These are phyloP conservation scores for Fennellomyces sp. DNA, from an alignment of 371 early-diverging fungal species.

Conservation along the genomic window DNA sequence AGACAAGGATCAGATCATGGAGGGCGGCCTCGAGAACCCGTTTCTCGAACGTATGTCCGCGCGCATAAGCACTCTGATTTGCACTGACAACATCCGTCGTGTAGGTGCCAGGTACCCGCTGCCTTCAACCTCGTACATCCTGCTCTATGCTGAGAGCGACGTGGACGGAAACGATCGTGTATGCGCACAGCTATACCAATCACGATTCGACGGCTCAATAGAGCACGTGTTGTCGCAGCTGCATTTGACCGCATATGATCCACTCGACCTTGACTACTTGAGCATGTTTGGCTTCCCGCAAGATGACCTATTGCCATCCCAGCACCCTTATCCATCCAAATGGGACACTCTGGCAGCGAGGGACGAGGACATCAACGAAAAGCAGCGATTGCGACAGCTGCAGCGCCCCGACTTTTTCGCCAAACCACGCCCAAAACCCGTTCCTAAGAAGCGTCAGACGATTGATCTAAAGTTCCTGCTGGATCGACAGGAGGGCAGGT, in stretches of 20 bases:
- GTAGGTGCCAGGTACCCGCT: constrained; percentile 2
- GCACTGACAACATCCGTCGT: neutral
- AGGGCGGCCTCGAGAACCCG: constrained; percentile 6
- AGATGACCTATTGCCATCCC: no score
- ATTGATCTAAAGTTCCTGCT: neutral
- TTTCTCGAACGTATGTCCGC: neutral
- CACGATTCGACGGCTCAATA: neutral
- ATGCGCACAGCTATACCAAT: neutral
- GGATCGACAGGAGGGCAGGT: neutral
- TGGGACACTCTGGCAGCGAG: constrained; percentile 2
- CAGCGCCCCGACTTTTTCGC: constrained; percentile 10
- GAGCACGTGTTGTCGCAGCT: neutral
- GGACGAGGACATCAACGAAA: constrained; percentile 1
- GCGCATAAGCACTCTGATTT: neutral
- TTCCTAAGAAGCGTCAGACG: constrained; percentile 1
- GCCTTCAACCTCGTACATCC: neutral
- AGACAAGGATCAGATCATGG: constrained; percentile 5
- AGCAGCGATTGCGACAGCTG: neutral
- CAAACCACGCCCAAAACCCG: constrained; percentile 6
- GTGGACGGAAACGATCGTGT: neutral
- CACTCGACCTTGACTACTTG: neutral
- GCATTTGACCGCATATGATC: no score
- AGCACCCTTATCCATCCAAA: constrained; percentile 5
- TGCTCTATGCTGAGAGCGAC: constrained; percentile 1
- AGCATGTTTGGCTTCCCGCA: neutral